Conservation (phyloP, 495 filamentous ascomycete species). For the Aspergillus panamensis region DNA sequence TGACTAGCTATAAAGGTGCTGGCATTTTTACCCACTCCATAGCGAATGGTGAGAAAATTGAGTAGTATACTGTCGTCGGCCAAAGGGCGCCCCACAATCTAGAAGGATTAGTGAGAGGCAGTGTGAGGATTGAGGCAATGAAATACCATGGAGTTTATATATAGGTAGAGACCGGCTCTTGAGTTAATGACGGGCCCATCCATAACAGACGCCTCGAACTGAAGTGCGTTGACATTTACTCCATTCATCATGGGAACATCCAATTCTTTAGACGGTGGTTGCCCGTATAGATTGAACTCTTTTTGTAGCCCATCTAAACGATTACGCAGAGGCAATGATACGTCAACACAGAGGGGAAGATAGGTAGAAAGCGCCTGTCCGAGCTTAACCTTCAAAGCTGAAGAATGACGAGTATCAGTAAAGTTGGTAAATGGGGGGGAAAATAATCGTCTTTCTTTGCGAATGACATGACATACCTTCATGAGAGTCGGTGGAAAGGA, state of each 20-base stretch:
- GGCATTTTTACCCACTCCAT: conserved; percentile 53
- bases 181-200: conserved; percentile 69
- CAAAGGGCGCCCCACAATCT: conserved; percentile 78
- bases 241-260: conserved; percentile 38
- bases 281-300: conserved; percentile 42
- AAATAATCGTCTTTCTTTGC: not conserved
- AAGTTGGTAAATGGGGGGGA: not conserved
- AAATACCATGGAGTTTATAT: conserved; percentile 77
- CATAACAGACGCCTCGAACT: conserved; percentile 54
- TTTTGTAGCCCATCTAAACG: conserved; percentile 45
- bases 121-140: not conserved
- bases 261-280: conserved; percentile 34
- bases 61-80: conserved; percentile 77
- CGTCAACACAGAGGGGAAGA: conserved; percentile 41
- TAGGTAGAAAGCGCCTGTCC: conserved; percentile 42
- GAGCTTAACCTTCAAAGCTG: conserved; percentile 38
- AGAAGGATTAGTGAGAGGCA: conserved; percentile 31
- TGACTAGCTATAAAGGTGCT: too few relatives aligned
- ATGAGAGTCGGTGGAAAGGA: conserved; percentile 34
- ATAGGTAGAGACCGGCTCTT: conserved; percentile 90
- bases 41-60: conserved; percentile 76
- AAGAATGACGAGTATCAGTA: not conserved
- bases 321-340: conserved; percentile 40
- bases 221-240: conserved; percentile 45
- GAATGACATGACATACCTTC: conserved; percentile 27